Evolutionary conservation across 2,329 filamentous ascomycete genomes (phyloP).

Genomic region (Pseudophaeomoniella oleicola): DNA sequence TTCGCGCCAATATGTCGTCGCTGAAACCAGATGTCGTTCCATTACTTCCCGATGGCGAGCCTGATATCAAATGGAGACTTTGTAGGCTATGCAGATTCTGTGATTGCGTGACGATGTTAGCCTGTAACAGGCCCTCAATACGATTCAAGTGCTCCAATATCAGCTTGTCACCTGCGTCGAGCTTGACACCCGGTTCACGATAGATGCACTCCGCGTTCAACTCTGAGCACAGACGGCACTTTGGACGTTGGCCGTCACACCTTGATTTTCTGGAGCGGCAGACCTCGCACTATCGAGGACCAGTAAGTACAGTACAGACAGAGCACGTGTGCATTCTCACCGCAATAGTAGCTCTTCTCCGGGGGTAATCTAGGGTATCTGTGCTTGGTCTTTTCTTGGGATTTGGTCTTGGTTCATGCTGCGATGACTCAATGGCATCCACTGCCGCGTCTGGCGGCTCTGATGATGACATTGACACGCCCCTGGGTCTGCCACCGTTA

Average conservation of each 20-base stretch:
- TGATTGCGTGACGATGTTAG: conserved; percentile 37
- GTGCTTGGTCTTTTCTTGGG: conserved; percentile 17
- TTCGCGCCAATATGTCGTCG: conserved; percentile 36
- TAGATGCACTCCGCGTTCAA: conserved; percentile 73
- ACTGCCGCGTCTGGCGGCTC: conserved; percentile 8
- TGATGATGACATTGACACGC: conserved; percentile 7
- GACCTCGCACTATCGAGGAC: conserved; percentile 51
- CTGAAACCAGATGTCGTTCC: conserved; percentile 42
- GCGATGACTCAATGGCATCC: conserved; percentile 1
- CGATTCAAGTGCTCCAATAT: conserved; percentile 65
- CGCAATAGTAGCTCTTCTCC: conserved; percentile 19
- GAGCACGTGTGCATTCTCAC: conserved; percentile 10
- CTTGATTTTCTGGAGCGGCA: conserved; percentile 68
- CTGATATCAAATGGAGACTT: conserved; percentile 32
- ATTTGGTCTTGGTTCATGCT: conserved; percentile 8
- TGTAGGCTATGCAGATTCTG: too few species aligned
- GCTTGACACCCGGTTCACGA: conserved; percentile 71
- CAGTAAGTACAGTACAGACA: conserved; percentile 4
- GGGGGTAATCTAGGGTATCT: conserved; percentile 17
- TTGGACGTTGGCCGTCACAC: conserved; percentile 66
- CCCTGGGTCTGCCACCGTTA: background rate
- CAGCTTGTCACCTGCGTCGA: conserved; percentile 74
- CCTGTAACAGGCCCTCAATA: conserved; percentile 67
- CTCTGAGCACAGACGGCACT: conserved; percentile 72
- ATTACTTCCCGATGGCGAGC: conserved; percentile 52